Base-by-base conservation (phyloP, 768 basidiomycete species). In the Auricularia sp. region DNA sequence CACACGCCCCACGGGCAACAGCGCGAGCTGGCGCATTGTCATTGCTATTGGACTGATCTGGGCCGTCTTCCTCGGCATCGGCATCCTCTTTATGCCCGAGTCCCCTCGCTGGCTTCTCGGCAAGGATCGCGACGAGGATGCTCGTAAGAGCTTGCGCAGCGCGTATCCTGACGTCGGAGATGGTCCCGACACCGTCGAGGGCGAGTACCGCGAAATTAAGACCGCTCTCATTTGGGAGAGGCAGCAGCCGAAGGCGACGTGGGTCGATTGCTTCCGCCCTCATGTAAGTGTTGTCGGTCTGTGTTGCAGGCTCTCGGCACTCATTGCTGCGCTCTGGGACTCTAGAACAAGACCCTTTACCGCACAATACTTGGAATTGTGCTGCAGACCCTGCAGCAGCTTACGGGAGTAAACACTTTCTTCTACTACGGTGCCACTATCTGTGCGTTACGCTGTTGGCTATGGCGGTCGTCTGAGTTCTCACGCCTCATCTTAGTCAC, bases 81-180 rank as follows among this genome's bases (percentile, higher is more conserved):
- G 87, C 35, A 88, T 90, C 68, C 67, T 85, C 4, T 84, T 85
- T 68, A 86, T 87, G 83, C 87, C 87, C 21, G 87, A 87, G 73
- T 81, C 81, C 44, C 86, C 81, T 36, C 77, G 85, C 75, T 86
- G 86, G 86, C 80, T 87, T 23, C 80, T 82, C n/a, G 72, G 75
- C 0, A 77, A 77, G 34, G 80, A 77, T 10, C 76, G 77, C 23
- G 64, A 72, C 29, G 80, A 84, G 18, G 80, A 84, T 33, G 85
- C 84, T 1, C 77, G 76, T 18, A 67, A 67, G 10, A 78, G 83
- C 18, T 71, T 87, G 77, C 43, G 71, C 78, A 0, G 80, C 83
- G 51, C 85, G 84, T 69, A 73, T 85, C 62, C 73, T 79, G 5
- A 59, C 34, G 56, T 64, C 2, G 66, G 69, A 3, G 78, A 81